These are phyloP conservation scores for Penicillium daleae DNA, from an alignment of 495 filamentous ascomycete species.

Conservation along the genomic window DNA sequence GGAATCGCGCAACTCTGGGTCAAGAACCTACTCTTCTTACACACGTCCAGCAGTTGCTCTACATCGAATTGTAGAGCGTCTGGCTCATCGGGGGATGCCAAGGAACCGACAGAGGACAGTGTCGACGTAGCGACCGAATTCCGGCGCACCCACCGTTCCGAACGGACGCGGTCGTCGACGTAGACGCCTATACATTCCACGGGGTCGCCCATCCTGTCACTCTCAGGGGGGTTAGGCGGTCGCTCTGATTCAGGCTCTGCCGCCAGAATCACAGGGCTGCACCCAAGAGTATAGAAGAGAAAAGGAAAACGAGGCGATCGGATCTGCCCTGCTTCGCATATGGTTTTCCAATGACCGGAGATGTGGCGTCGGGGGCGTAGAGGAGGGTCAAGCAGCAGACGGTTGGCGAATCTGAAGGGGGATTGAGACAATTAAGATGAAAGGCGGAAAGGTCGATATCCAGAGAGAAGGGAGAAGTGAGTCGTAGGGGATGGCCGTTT, in stretches of 20 bases:
- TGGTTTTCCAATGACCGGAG: slow-evolving; percentile 19
- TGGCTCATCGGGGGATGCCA: slow-evolving; percentile 47
- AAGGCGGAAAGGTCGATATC: slow-evolving; percentile 2
- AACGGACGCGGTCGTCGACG: slow-evolving; percentile 72
- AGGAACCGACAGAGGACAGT: slow-evolving; percentile 30
- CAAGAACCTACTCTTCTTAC: slow-evolving; percentile 55
- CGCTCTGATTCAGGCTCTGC: slow-evolving; percentile 17
- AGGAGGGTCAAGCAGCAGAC: slow-evolving; percentile 4
- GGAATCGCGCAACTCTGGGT: not conserved
- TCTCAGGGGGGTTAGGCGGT: slow-evolving; percentile 10
- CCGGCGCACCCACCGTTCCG: slow-evolving; percentile 62
- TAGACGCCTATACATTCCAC: slow-evolving; percentile 79
- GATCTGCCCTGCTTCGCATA: slow-evolving; percentile 28
- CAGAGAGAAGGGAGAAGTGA: not conserved
- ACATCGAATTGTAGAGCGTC: slow-evolving; percentile 55
- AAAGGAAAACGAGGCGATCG: slow-evolving; percentile 16
- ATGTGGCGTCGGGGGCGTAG: slow-evolving; percentile 6
- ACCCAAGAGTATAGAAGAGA: slow-evolving; percentile 16
- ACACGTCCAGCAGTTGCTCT: slow-evolving; percentile 52
- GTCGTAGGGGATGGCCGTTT: slow-evolving; percentile 6
- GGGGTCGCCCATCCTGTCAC: slow-evolving; percentile 62
- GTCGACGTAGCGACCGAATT: slow-evolving; percentile 38
- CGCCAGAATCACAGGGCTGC: slow-evolving; percentile 20
- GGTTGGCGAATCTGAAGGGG: slow-evolving; percentile 3
- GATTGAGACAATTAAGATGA: slow-evolving; percentile 6